Evolutionary conservation across 306 rosid species (phyloP).

Genomic region (barrel medic (Medicago truncatula)): MtrunA17r5.0-ANR NC_053042.1:40552001-40552500

Average conservation of each 20-base stretch:
- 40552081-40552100: neutral
- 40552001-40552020: no score
- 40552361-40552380: slow-evolving; percentile 9
- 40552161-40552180: neutral
- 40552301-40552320: slow-evolving; percentile 46
- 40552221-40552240: slow-evolving; percentile 39
- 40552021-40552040: no score
- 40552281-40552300: slow-evolving; percentile 65
- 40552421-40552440: no score
- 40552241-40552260: neutral
- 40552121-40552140: neutral
- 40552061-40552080: no score
- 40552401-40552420: neutral
- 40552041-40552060: no score
- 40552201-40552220: slow-evolving; percentile 8
- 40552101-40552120: neutral
- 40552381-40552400: slow-evolving; percentile 14
- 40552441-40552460: no score
- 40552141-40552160: neutral
- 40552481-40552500: no score
- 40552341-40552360: slow-evolving; percentile 43
- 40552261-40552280: slow-evolving; percentile 23
- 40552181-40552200: slow-evolving; percentile 8
- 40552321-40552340: slow-evolving; percentile 45
- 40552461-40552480: no score